phyloP scores from a whole-genome alignment of 192 early-diverging fungal species.

The Umbelopsis sp. region DNA sequence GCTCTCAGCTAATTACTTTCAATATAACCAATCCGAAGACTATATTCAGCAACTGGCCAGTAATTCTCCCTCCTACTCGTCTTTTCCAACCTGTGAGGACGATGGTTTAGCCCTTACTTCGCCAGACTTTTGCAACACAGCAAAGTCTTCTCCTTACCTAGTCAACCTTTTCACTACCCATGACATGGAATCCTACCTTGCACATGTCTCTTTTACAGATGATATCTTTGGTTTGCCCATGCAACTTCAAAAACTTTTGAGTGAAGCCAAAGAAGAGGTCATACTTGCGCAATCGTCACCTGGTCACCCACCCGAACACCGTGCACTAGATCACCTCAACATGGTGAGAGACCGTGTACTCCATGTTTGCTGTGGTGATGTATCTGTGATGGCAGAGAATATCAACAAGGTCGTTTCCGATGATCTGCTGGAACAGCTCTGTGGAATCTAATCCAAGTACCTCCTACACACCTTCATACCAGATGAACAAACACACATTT shows the following conservation, averaged over 20 bases:
- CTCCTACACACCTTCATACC: not conserved
- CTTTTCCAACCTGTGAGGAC: not conserved
- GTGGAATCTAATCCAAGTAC: not conserved
- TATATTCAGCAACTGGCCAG: not conserved
- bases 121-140: not conserved
- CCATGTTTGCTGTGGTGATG: slow-evolving; percentile 9
- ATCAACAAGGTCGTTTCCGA: not conserved
- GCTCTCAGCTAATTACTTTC: not conserved
- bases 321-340: not conserved
- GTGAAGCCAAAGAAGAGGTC: slow-evolving; percentile 39
- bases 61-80: not conserved
- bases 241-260: slow-evolving; percentile 30
- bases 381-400: not conserved
- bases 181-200: slow-evolving; percentile 39
- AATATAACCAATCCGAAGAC: not conserved
- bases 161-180: slow-evolving; percentile 35
- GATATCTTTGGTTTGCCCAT: slow-evolving; percentile 44
- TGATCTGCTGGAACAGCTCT: slow-evolving; percentile 16
- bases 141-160: slow-evolving; percentile 21
- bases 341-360: slow-evolving; percentile 1
- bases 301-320: not conserved
- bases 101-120: not conserved
- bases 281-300: slow-evolving; percentile 18
- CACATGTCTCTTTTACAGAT: slow-evolving; percentile 35
- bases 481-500: not conserved